These are phyloP conservation scores for Colletotrichum somersetense DNA, from an alignment of 2,329 filamentous ascomycete species.

Conservation along the genomic window DNA sequence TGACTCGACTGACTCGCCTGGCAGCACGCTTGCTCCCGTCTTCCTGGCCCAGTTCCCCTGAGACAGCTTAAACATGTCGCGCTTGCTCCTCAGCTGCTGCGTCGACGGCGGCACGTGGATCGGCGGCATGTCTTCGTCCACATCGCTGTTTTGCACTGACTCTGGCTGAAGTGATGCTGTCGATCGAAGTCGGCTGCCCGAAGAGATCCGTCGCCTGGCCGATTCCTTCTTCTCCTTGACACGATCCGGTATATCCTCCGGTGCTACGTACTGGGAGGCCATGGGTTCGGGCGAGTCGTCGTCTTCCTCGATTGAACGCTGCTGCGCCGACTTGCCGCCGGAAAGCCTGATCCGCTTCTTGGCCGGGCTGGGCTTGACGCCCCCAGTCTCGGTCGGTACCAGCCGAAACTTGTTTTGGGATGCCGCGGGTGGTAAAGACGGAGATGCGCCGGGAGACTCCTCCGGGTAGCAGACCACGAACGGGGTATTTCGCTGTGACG, in stretches of 20 bases:
- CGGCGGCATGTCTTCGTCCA: constrained; percentile 38
- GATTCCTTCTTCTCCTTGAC: constrained; percentile 29
- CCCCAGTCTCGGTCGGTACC: background rate
- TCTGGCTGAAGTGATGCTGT: constrained; percentile 24
- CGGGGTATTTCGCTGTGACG: constrained; percentile 1
- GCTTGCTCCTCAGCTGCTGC: background rate
- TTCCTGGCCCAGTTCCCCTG: constrained; percentile 30
- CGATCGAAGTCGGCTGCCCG: constrained; percentile 20
- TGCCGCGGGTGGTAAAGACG: constrained; percentile 5
- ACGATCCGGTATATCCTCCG: constrained; percentile 33
- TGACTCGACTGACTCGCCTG: constrained; percentile 10
- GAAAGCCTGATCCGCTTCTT: constrained; percentile 37
- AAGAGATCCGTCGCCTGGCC: constrained; percentile 20
- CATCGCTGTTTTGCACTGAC: constrained; percentile 31
- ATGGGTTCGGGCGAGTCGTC: constrained; percentile 7
- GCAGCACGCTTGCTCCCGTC: constrained; percentile 22
- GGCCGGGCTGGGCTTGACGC: constrained; percentile 16
- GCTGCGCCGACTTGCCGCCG: constrained; percentile 19
- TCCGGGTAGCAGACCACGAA: background rate
- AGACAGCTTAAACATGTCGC: background rate
- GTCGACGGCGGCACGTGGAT: constrained; percentile 33
- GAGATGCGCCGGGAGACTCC: background rate
- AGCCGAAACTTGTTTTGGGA: constrained; percentile 1
- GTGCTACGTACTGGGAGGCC: constrained; percentile 8
- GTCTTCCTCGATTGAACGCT: constrained; percentile 23